Evolutionary conservation across 2,329 filamentous ascomycete species (phyloP), one percentile per base, ranked within the genome.

Genomic region (Capronia americana): DNA sequence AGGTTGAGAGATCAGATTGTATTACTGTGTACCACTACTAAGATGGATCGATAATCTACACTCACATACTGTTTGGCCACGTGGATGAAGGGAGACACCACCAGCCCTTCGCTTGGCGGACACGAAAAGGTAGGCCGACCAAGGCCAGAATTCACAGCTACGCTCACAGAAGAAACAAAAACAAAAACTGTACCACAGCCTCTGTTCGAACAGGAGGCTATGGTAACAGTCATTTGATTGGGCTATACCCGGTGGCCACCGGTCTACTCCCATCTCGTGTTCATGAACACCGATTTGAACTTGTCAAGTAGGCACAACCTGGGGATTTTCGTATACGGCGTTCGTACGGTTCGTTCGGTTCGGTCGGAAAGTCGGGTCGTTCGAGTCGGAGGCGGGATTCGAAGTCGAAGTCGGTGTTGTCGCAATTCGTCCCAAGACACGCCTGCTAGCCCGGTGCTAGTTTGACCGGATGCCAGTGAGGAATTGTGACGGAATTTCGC

Each of bases 11-110:
- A 17, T 44, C 17, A n/a, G 38, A 44, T 17, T 44, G 38, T 53
- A 54, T 44, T 54, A 61, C 55, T 41, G 12, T 66, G 58, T 66
- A 62, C 41, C 12, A 54, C 51, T 46, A 57, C 46, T 3, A 26
- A 23, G 20, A 51, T 5, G 23, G 6, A 51, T 23, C 23, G 26
- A 7, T 5, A 14, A 51, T 7, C 20, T 24, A 48, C 8, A 30
- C 48, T 51, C 10, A n/a, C 34, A 44, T 20, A 6, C 20, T 44
- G 7, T n/a, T n/a, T n/a, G 17, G 38, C 38, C 5, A 20, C 8
- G 11, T n/a, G 17, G 38, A 34, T 11, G 12, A n/a, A 41, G 7
- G 3, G 17, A 44, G 1, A 7, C 3, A n/a, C 4, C 7, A n/a
- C 38, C 17, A n/a, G 38, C n/a, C 38, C 2, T n/a, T n/a, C 38